phyloP scores from a whole-genome alignment of 768 basidiomycete genomes.

The Tephrocybe sp. region DNA sequence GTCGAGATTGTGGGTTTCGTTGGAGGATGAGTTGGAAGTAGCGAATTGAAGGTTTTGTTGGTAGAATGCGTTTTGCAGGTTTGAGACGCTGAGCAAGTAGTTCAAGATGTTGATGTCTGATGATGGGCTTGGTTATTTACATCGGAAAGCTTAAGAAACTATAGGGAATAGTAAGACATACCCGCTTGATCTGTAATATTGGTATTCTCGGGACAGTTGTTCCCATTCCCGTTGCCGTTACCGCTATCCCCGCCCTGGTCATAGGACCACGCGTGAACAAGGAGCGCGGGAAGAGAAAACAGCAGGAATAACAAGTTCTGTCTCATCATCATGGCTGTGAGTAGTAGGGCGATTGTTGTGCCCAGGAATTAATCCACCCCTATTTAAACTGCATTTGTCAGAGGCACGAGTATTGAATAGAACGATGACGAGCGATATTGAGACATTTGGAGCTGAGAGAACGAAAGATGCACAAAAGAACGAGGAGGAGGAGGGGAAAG shows the following conservation, averaged over 20 bases:
- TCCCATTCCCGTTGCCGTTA: not conserved
- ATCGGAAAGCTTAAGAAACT: conserved; percentile 1
- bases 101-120: conserved; percentile 13
- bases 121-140: not conserved
- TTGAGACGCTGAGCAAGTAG: conserved; percentile 10
- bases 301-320: conserved; percentile 1
- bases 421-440: conserved; percentile 4
- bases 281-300: not conserved
- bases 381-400: conserved; percentile 13
- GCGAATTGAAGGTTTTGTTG: conserved; percentile 12
- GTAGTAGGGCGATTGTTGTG: not conserved
- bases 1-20: conserved; percentile 9
- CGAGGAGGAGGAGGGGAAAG: not conserved
- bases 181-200: conserved; percentile 9
- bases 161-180: conserved; percentile 6
- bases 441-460: conserved; percentile 12
- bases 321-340: conserved; percentile 8
- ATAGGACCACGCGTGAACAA: not conserved
- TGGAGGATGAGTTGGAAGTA: conserved; percentile 12
- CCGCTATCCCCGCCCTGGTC: not conserved
- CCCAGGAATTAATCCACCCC: conserved; percentile 3
- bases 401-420: not conserved
- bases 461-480: not conserved
- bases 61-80: conserved; percentile 18
- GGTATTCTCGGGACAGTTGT: not conserved